These are phyloP conservation scores for Leptographium procerum DNA, from an alignment of 2,329 filamentous ascomycete genomes.

Conservation along the genomic window DNA sequence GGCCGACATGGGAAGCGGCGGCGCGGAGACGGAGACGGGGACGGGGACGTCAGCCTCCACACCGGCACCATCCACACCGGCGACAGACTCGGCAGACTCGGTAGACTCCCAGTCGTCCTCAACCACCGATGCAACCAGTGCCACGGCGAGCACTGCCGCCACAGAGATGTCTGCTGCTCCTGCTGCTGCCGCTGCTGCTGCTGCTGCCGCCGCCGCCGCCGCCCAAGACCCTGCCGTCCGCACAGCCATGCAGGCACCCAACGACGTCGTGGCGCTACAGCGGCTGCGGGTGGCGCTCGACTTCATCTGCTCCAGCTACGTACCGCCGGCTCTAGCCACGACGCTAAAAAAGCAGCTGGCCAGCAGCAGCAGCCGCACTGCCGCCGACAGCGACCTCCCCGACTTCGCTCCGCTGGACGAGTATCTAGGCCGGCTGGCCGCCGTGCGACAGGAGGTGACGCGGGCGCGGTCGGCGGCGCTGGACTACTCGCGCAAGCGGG, in stretches of 20 bases:
- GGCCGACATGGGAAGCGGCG: neutral
- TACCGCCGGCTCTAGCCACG: slow-evolving; percentile 32
- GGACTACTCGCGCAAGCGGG: slow-evolving; percentile 62
- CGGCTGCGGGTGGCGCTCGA: slow-evolving; percentile 51
- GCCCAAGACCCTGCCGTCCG: slow-evolving; percentile 11
- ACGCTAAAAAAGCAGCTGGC: slow-evolving; percentile 23
- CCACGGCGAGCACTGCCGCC: slow-evolving; percentile 24
- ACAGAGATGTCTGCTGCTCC: slow-evolving; percentile 8
- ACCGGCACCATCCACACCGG: slow-evolving; percentile 21
- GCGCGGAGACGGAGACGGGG: neutral
- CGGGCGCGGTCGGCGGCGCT: slow-evolving; percentile 50
- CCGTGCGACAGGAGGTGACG: slow-evolving; percentile 59
- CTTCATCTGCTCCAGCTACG: slow-evolving; percentile 53
- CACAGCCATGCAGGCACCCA: slow-evolving; percentile 33
- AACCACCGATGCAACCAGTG: neutral
- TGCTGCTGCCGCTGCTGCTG: slow-evolving; percentile 6
- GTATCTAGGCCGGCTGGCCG: slow-evolving; percentile 55
- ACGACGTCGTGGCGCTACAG: slow-evolving; percentile 45
- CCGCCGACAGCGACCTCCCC: slow-evolving; percentile 16
- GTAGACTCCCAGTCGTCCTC: slow-evolving; percentile 21
- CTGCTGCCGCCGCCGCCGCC: slow-evolving; percentile 7
- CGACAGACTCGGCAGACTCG: slow-evolving; percentile 22
- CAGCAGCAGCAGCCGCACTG: neutral
- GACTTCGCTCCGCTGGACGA: slow-evolving; percentile 62
- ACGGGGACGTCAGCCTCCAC: neutral